phyloP scores from a whole-genome alignment of 305 asterid species.

The Fraxinus dipetala region DNA sequence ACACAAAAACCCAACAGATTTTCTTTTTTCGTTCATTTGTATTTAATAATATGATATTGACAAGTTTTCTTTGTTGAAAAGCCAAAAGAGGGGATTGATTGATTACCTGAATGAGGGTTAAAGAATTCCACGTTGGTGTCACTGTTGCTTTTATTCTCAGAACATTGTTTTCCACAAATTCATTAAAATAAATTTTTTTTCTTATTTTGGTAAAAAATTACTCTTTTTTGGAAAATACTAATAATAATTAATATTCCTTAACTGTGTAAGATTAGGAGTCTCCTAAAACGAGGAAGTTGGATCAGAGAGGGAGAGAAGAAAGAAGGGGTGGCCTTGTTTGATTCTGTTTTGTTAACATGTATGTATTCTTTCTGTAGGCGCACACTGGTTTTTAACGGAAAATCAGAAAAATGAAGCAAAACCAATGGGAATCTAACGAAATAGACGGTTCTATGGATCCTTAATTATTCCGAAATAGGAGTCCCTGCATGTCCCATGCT shows the following conservation, averaged over 20 bases:
- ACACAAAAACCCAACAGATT: slow-evolving; percentile 19
- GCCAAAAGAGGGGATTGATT: slow-evolving; percentile 2
- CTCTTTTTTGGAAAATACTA: background rate
- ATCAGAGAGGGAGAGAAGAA: slow-evolving; percentile 30
- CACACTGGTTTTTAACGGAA: slow-evolving; percentile 3
- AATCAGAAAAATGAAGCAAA: slow-evolving; percentile 9
- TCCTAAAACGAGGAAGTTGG: slow-evolving; percentile 32
- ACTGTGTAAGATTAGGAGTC: slow-evolving; percentile 25
- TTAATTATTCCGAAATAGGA: slow-evolving; percentile 1
- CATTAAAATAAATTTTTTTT: background rate
- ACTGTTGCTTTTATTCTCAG: background rate
- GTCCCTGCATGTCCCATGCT: background rate
- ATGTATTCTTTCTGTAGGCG: background rate
- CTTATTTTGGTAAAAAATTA: background rate
- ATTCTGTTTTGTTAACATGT: background rate
- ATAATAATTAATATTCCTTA: background rate
- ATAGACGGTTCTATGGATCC: slow-evolving; percentile 21
- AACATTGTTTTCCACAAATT: background rate
- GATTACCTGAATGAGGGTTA: slow-evolving; percentile 32
- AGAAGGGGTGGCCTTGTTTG: slow-evolving; percentile 11
- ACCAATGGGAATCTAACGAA: slow-evolving; percentile 28
- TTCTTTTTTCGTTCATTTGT: slow-evolving; percentile 11
- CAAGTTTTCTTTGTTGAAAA: slow-evolving; percentile 19
- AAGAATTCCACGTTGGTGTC: slow-evolving; percentile 33
- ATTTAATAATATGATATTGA: slow-evolving; percentile 26